Evolutionary conservation across 2,329 filamentous ascomycete species (phyloP).

Genomic region (Didymella pomorum): DNA sequence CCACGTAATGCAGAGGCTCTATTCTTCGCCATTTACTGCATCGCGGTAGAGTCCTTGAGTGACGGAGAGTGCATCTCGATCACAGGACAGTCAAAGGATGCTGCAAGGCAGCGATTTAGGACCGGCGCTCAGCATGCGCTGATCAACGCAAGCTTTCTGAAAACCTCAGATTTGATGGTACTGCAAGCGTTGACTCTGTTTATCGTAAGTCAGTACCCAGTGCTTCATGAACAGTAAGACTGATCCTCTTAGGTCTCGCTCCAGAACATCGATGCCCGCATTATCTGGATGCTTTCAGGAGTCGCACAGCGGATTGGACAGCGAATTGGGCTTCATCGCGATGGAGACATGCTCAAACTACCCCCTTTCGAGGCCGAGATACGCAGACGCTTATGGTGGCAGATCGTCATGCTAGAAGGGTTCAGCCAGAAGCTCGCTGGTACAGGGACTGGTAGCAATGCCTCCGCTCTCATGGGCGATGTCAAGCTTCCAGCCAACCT

Average conservation of each 20-base stretch:
- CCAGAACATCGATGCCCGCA: conserved; percentile 59
- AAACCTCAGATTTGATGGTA: conserved; percentile 69
- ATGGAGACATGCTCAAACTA: conserved; percentile 61
- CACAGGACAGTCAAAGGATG: conserved; percentile 62
- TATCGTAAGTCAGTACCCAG: conserved; percentile 61
- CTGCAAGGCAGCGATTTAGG: conserved; percentile 63
- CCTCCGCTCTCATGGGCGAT: conserved; percentile 57
- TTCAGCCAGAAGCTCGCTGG: conserved; percentile 64
- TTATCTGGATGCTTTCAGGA: conserved; percentile 70
- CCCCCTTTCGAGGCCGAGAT: conserved; percentile 67
- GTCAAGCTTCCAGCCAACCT: conserved; percentile 62
- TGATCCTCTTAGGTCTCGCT: conserved; percentile 50
- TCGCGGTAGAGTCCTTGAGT: conserved; percentile 58
- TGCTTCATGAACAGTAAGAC: no score
- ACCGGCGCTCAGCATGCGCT: conserved; percentile 70
- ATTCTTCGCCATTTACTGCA: conserved; percentile 45
- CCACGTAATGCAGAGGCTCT: conserved; percentile 66
- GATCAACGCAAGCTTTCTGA: conserved; percentile 71
- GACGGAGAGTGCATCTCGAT: conserved; percentile 63
- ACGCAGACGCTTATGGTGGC: conserved; percentile 64
- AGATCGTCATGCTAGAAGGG: conserved; percentile 68
- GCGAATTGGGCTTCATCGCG: conserved; percentile 68
- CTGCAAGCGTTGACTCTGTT: conserved; percentile 74
- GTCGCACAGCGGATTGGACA: conserved; percentile 68
- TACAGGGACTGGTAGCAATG: conserved; percentile 47